A percentile compares a stretch with the other conserved stretches of the same genome.
Evolutionary conservation across 305 asterid species (phyloP).

Genomic region (Fraxinus baroniana): DNA sequence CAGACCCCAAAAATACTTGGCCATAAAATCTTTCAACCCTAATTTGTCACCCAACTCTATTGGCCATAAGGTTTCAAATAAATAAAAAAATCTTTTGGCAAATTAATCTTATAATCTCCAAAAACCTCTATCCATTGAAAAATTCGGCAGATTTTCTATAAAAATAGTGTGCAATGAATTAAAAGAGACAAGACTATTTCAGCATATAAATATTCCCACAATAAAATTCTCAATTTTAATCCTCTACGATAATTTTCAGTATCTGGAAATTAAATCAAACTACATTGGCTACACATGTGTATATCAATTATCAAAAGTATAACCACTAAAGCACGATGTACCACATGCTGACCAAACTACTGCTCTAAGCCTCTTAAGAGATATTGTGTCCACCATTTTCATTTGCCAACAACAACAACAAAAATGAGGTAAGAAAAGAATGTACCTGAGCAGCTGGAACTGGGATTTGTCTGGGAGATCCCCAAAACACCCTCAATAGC

Average conservation of each 20-base stretch:
- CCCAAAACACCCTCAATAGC: slow-evolving; percentile 21
- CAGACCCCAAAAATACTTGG: not conserved
- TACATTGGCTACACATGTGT: not conserved
- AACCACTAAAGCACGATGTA: not conserved
- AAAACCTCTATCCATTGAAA: not conserved
- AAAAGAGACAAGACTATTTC: not conserved
- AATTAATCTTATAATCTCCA: not conserved
- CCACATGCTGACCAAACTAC: not conserved
- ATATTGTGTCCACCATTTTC: not conserved
- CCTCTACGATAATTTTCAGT: not conserved
- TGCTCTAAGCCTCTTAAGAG: not conserved
- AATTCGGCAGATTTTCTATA: not conserved
- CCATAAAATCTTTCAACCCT: not conserved
- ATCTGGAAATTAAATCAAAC: not conserved
- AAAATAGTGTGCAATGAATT: not conserved
- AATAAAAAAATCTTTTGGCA: not conserved
- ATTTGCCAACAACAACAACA: not conserved
- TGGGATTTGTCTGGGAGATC: slow-evolving; percentile 23
- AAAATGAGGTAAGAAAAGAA: slow-evolving; percentile 16
- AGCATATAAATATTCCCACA: not conserved
- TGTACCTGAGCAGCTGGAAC: slow-evolving; percentile 35
- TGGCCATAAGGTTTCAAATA: not conserved
- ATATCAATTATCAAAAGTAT: not conserved
- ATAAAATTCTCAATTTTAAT: not conserved
- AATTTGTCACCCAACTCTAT: not conserved